These are phyloP conservation scores for Yarrowia yakushimensis DNA, from an alignment of 805 yeast genomes.

Conservation along the genomic window DNA sequence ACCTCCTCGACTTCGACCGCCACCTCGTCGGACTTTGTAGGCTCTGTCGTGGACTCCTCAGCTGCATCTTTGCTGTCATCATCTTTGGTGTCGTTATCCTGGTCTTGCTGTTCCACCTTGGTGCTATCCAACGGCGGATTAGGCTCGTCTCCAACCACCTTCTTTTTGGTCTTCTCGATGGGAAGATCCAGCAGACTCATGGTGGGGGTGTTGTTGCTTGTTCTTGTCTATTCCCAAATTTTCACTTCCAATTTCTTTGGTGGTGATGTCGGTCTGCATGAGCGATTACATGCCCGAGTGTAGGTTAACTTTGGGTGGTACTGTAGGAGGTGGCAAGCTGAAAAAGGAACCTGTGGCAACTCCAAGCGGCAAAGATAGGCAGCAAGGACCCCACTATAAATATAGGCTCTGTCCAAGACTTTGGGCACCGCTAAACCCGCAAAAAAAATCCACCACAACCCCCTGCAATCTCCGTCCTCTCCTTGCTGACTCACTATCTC, in stretches of 20 bases:
- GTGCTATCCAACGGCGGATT: not conserved
- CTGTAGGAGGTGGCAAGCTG: not conserved
- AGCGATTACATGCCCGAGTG: slow-evolving; percentile 11
- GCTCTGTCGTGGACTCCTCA: not conserved
- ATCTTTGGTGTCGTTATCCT: not conserved
- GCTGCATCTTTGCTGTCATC: not conserved
- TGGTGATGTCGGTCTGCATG: slow-evolving; percentile 23
- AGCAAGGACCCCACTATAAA: not conserved
- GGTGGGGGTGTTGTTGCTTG: not conserved
- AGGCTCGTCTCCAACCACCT: not conserved
- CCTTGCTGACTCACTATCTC: not conserved
- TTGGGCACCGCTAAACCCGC: too few species aligned
- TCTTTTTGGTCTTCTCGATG: slow-evolving; percentile 20
- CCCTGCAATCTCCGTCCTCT: too few species aligned
- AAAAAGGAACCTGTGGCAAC: not conserved
- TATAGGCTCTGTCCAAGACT: too few species aligned
- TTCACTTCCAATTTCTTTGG: not conserved
- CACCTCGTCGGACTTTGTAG: not conserved
- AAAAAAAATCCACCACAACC: too few species aligned
- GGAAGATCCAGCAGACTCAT: slow-evolving; percentile 24
- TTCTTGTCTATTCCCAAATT: not conserved
- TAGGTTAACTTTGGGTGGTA: slow-evolving; percentile 14
- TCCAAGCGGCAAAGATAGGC: not conserved
- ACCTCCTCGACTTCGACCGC: too few species aligned
- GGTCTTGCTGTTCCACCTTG: not conserved